These are phyloP conservation scores for Pichia sp. DNA, from an alignment of 1,139 yeast species.

Conservation along the genomic window DNA sequence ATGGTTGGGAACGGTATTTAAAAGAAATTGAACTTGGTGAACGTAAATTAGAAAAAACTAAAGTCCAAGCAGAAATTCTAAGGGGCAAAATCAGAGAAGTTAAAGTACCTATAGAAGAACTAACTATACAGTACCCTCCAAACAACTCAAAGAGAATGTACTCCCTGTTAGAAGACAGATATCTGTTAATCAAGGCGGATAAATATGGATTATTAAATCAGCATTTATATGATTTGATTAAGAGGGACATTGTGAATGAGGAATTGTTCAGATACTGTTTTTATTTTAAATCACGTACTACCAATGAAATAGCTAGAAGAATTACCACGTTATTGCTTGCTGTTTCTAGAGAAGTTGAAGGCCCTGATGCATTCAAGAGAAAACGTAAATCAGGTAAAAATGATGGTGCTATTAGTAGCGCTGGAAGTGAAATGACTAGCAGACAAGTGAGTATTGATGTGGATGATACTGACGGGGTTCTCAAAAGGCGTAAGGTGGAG, in stretches of 20 bases:
- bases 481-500: constrained; percentile 3
- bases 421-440: constrained; percentile 16
- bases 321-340: constrained; percentile 73
- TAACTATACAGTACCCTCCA: constrained; percentile 81
- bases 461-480: not conserved
- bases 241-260: constrained; percentile 65
- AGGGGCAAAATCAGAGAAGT: constrained; percentile 55
- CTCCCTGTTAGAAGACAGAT: constrained; percentile 82
- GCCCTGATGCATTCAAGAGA: constrained; percentile 45
- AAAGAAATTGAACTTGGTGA: constrained; percentile 88
- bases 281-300: constrained; percentile 79
- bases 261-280: constrained; percentile 84
- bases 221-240: constrained; percentile 65
- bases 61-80: constrained; percentile 60
- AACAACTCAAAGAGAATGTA: constrained; percentile 83
- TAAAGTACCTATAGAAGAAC: constrained; percentile 67
- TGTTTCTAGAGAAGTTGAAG: constrained; percentile 73
- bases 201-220: constrained; percentile 72
- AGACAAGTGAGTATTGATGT: constrained; percentile 24
- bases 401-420: not conserved
- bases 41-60: constrained; percentile 59
- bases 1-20: constrained; percentile 79
- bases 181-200: constrained; percentile 63
- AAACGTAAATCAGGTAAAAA: constrained; percentile 20
- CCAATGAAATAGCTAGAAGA: constrained; percentile 78